Conservation (phyloP, 2,329 filamentous ascomycete genomes). For the Rhynchosporium agropyri region DNA sequence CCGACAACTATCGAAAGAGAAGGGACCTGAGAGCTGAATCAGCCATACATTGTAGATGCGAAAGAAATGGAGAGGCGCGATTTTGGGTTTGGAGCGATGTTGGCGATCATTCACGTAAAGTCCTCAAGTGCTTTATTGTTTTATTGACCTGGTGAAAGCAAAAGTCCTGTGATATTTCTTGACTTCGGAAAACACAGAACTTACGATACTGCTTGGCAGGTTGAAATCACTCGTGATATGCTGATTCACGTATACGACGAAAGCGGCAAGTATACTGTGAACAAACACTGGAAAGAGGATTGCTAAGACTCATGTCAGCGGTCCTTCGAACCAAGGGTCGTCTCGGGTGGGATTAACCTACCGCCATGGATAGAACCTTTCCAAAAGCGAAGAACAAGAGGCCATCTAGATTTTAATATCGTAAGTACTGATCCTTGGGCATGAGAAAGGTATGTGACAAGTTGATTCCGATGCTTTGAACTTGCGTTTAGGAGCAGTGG, state of each 20-base stretch:
- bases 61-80: background rate
- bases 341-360: slow-evolving; percentile 22
- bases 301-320: slow-evolving; percentile 39
- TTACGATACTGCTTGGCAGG: slow-evolving; percentile 59
- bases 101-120: background rate
- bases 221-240: slow-evolving; percentile 53
- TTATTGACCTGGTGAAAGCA: too few species aligned
- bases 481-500: too few species aligned
- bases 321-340: background rate
- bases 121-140: too few species aligned
- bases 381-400: slow-evolving; percentile 64
- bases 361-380: slow-evolving; percentile 63
- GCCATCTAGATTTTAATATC: slow-evolving; percentile 51
- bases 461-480: background rate
- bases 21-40: slow-evolving; percentile 50
- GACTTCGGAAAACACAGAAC: slow-evolving; percentile 24
- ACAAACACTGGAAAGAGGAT: slow-evolving; percentile 59
- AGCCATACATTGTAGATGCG: background rate
- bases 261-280: slow-evolving; percentile 59
- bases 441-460: background rate
- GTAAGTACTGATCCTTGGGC: background rate
- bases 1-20: slow-evolving; percentile 67
- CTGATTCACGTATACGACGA: slow-evolving; percentile 60
- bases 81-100: background rate
- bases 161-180: too few species aligned